Evolutionary conservation across 2,329 filamentous ascomycete genomes (phyloP).

Genomic region (Aspergillus sp.): DNA sequence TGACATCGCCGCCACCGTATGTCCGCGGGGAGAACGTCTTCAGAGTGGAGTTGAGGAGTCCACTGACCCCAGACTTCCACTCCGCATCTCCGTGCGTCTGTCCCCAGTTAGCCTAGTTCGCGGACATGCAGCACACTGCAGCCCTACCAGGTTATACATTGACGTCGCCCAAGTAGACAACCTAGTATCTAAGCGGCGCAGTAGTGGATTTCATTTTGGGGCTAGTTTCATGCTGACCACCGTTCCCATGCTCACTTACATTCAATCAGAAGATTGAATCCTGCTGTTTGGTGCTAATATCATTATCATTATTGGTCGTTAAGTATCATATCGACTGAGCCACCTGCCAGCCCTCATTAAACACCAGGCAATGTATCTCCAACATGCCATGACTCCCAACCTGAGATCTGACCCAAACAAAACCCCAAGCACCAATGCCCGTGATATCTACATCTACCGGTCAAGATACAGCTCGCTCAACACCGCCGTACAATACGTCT

Average conservation of each 20-base stretch:
- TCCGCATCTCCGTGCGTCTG: slow-evolving; percentile 30
- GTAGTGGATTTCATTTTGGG: too few species aligned
- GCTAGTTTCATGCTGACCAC: too few species aligned
- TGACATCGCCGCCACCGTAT: slow-evolving; percentile 35
- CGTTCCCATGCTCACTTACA: too few species aligned
- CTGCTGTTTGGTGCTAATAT: too few species aligned
- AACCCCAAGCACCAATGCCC: background rate
- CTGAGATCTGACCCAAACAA: background rate
- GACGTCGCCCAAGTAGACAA: slow-evolving; percentile 43
- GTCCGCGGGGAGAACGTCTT: slow-evolving; percentile 50
- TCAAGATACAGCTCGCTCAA: slow-evolving; percentile 35
- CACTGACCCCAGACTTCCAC: slow-evolving; percentile 52
- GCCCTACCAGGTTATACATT: slow-evolving; percentile 51
- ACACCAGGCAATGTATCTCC: too few species aligned
- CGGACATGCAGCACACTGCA: too few species aligned
- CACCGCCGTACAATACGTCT: slow-evolving; percentile 32
- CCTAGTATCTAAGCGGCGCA: too few species aligned
- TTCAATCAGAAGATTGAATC: too few species aligned
- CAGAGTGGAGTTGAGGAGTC: slow-evolving; percentile 56
- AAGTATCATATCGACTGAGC: too few species aligned
- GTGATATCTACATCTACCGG: background rate
- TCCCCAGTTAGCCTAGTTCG: background rate
- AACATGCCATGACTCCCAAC: background rate
- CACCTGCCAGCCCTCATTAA: too few species aligned
- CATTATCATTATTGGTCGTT: too few species aligned